Evolutionary conservation across 2,329 filamentous ascomycete species (phyloP).

Genomic region (Cordyceps sp.): DNA sequence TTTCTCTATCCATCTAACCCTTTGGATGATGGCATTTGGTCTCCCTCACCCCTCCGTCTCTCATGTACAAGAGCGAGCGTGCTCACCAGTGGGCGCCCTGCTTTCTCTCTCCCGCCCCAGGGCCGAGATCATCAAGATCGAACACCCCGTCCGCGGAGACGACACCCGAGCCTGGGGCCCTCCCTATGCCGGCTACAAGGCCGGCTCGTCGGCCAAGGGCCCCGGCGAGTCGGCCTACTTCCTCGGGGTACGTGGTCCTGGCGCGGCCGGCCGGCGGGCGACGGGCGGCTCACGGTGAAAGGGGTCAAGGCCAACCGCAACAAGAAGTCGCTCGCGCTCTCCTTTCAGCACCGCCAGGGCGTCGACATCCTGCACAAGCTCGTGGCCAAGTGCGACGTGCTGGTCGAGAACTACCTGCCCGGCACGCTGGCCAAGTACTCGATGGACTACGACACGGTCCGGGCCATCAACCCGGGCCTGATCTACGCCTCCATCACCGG

Average conservation of each 20-base stretch:
- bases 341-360: constrained; percentile 72
- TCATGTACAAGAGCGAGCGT: not conserved
- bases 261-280: too few species aligned
- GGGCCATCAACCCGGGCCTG: constrained; percentile 65
- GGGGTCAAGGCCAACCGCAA: constrained; percentile 69
- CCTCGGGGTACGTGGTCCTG: constrained; percentile 45
- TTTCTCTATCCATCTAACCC: too few species aligned
- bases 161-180: constrained; percentile 95
- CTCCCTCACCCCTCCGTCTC: too few species aligned
- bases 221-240: constrained; percentile 94
- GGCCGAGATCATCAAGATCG: constrained; percentile 93
- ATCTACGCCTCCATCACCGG: constrained; percentile 96
- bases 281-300: too few species aligned
- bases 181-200: constrained; percentile 68
- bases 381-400: constrained; percentile 69
- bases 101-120: too few species aligned
- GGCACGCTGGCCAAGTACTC: constrained; percentile 78
- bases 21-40: too few species aligned
- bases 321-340: constrained; percentile 85
- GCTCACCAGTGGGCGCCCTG: not conserved
- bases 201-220: constrained; percentile 40
- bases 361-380: constrained; percentile 78
- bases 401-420: constrained; percentile 95
- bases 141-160: constrained; percentile 81
- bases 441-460: constrained; percentile 73